A percentile compares a stretch with the other conserved stretches of the same genome.
phyloP scores from a whole-genome alignment of 441 rosid genomes.

The Erodium texanum region DNA sequence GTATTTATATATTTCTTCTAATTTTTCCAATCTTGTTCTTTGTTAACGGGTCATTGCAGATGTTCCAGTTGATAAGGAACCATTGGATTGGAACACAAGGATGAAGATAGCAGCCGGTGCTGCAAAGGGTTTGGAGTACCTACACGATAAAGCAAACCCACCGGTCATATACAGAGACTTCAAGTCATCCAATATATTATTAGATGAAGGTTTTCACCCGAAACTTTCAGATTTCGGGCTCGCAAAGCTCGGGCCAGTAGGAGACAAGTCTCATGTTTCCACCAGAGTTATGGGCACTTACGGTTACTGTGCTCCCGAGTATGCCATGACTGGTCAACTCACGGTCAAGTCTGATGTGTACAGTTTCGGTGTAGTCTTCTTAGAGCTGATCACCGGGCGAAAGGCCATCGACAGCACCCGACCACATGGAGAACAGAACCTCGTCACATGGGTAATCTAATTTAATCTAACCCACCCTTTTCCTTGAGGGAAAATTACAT shows the following conservation, averaged over 20 bases:
- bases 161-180: constrained; percentile 94
- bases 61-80: constrained; percentile 77
- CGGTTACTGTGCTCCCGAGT: constrained; percentile 97
- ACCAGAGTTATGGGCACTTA: constrained; percentile 98
- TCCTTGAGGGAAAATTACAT: too few species aligned
- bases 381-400: constrained; percentile 91
- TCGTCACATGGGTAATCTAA: constrained; percentile 69
- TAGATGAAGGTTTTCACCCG: constrained; percentile 79
- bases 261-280: constrained; percentile 95
- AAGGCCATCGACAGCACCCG: constrained; percentile 71
- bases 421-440: constrained; percentile 93
- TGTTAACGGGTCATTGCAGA: constrained; percentile 32
- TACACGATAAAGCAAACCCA: constrained; percentile 89
- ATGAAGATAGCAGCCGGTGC: constrained; percentile 99
- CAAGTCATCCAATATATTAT: constrained; percentile 86
- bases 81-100: constrained; percentile 86
- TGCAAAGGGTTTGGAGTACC: constrained; percentile 83
- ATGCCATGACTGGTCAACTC: constrained; percentile 96
- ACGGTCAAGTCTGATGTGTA: constrained; percentile 93
- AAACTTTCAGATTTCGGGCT: constrained; percentile 99
- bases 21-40: neutral
- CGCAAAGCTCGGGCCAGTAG: constrained; percentile 96
- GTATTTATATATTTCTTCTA: neutral
- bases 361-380: constrained; percentile 86
- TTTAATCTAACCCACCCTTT: neutral